These are phyloP conservation scores for Aspergillus uvarum DNA, from an alignment of 2,329 filamentous ascomycete genomes.

Conservation along the genomic window DNA sequence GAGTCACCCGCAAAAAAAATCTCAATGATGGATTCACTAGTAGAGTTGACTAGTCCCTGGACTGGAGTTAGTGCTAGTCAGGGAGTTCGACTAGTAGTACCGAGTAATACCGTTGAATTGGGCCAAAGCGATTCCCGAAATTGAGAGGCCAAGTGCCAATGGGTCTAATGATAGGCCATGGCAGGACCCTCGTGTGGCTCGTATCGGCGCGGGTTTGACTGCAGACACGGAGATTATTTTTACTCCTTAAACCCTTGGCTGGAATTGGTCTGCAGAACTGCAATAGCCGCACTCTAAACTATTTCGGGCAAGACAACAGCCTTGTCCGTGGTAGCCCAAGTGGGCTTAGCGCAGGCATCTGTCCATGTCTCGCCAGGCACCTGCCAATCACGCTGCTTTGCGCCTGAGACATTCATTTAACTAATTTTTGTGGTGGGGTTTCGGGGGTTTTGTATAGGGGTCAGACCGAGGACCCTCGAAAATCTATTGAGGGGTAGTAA, in stretches of 20 bases:
- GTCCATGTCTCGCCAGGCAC: not conserved
- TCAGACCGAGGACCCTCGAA: no score
- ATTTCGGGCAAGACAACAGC: not conserved
- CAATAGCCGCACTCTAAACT: not conserved
- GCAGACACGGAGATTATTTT: not conserved
- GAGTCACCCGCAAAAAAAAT: not conserved
- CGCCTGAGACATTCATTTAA: not conserved
- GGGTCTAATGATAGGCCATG: no score
- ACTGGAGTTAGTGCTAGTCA: no score
- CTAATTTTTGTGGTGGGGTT: not conserved
- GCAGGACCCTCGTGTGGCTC: not conserved
- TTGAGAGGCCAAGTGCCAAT: no score
- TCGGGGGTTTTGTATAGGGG: no score
- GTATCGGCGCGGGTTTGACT: not conserved
- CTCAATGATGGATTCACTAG: not conserved
- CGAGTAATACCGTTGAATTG: no score
- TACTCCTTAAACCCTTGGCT: no score
- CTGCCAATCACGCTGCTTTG: not conserved
- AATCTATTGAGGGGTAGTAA: no score
- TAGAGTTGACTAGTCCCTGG: not conserved
- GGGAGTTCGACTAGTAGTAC: no score
- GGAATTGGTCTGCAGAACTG: no score
- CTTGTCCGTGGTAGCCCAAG: not conserved
- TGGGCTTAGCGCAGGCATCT: not conserved
- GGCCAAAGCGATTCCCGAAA: no score